These are phyloP conservation scores for Trichoderma oligosporum DNA, from an alignment of 2,329 filamentous ascomycete genomes.

Conservation along the genomic window DNA sequence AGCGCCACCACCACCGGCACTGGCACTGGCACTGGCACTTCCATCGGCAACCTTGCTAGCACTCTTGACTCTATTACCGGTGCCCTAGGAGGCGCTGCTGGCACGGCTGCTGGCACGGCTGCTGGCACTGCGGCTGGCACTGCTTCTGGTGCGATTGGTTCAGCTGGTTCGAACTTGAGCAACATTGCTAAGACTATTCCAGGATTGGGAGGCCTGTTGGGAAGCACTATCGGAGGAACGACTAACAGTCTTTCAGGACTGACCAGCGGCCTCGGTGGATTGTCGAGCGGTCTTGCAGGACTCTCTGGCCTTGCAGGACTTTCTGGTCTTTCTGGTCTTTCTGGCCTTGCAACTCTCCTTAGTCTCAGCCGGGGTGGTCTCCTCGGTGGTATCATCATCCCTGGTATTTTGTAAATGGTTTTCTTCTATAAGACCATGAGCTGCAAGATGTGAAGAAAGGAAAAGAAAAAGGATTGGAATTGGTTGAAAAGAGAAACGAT, in stretches of 20 bases:
- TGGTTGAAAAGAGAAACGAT: background rate
- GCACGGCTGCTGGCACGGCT: background rate
- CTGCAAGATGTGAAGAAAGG: background rate
- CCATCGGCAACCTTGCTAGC: background rate
- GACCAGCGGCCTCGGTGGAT: background rate
- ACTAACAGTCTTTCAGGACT: background rate
- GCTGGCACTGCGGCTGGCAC: background rate
- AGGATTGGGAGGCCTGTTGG: background rate
- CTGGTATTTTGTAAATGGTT: slow-evolving; percentile 1
- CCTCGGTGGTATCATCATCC: slow-evolving; percentile 9
- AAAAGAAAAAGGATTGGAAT: background rate
- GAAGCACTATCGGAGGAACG: background rate
- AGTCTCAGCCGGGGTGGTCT: background rate
- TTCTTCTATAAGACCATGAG: background rate
- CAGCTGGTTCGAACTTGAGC: background rate
- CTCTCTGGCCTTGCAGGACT: background rate
- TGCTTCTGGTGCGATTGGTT: no score
- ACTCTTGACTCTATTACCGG: background rate
- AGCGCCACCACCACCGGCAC: background rate
- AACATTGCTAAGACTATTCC: background rate
- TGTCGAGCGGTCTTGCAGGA: background rate
- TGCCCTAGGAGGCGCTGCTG: background rate
- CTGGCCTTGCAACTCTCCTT: no score
- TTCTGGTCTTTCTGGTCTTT: background rate
- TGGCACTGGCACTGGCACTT: background rate